These are phyloP conservation scores for Eragrostis nindensis DNA, from an alignment of 176 grass and related monocot species.

Conservation along the genomic window DNA sequence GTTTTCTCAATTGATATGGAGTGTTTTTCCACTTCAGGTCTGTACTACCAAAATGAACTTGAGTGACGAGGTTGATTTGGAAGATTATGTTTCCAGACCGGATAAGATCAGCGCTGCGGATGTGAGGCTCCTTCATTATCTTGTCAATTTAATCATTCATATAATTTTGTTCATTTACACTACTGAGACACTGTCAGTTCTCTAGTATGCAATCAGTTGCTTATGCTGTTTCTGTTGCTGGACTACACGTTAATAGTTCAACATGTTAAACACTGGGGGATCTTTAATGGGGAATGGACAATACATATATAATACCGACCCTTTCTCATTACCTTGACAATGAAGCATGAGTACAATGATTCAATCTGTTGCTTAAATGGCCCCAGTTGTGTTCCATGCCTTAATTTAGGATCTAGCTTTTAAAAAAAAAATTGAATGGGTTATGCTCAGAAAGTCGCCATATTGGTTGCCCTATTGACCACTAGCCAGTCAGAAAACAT, in stretches of 20 bases:
- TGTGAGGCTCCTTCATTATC: constrained; percentile 49
- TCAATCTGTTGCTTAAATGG: background rate
- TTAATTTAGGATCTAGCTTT: no score
- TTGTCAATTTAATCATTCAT: background rate
- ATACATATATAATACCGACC: no score
- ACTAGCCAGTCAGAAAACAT: no score
- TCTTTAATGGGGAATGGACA: no score
- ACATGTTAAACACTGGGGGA: no score
- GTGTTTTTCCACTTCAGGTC: constrained; percentile 51
- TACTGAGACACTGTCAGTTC: background rate
- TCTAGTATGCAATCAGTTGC: no score
- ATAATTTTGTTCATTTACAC: background rate
- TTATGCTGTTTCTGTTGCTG: no score
- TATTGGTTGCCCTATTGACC: background rate
- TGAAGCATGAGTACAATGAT: no score
- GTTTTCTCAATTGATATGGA: background rate
- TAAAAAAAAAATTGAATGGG: background rate
- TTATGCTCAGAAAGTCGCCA: background rate
- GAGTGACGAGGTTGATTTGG: constrained; percentile 90
- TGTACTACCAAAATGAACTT: constrained; percentile 97
- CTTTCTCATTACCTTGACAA: no score
- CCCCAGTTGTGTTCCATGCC: background rate
- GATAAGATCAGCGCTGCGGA: constrained; percentile 98
- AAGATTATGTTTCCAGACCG: constrained; percentile 94
- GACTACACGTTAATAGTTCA: no score